These are phyloP conservation scores for Marvania coccoides DNA, from an alignment of 139 green algal genomes.

Conservation along the genomic window DNA sequence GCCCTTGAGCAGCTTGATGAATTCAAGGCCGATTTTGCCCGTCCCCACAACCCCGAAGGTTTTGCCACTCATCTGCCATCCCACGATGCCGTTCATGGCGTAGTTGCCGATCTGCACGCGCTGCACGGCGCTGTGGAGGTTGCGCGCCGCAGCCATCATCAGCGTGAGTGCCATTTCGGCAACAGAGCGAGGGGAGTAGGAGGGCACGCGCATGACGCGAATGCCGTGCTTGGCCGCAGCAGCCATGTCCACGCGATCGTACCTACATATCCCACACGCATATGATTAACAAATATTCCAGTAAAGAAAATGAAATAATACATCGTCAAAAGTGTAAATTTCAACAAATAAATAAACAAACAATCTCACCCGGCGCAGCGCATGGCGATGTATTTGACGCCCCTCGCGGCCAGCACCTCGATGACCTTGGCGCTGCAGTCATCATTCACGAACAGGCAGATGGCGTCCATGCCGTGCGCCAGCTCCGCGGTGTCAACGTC, in stretches of 20 bases:
- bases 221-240: constrained; percentile 20
- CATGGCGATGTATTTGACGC: constrained; percentile 60
- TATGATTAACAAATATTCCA: no score
- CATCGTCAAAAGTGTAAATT: no score
- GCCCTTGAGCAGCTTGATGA: constrained; percentile 25
- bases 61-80: constrained; percentile 56
- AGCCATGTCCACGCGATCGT: constrained; percentile 54
- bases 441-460: constrained; percentile 72
- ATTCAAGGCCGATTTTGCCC: constrained; percentile 64
- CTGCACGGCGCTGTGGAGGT: constrained; percentile 43
- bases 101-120: constrained; percentile 59
- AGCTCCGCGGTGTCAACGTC: constrained; percentile 41
- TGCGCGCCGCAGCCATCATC: constrained; percentile 55
- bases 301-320: no score
- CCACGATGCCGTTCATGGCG: constrained; percentile 65
- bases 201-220: constrained; percentile 58
- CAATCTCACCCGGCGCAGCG: constrained; percentile 74
- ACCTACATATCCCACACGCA: no score
- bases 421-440: constrained; percentile 31
- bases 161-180: constrained; percentile 70
- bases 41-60: constrained; percentile 74
- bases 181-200: constrained; percentile 62
- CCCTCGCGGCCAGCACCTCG: constrained; percentile 34
- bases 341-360: no score
- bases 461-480: constrained; percentile 30